Conservation (phyloP, 306 rosid species). For the Glycine soja region DNA sequence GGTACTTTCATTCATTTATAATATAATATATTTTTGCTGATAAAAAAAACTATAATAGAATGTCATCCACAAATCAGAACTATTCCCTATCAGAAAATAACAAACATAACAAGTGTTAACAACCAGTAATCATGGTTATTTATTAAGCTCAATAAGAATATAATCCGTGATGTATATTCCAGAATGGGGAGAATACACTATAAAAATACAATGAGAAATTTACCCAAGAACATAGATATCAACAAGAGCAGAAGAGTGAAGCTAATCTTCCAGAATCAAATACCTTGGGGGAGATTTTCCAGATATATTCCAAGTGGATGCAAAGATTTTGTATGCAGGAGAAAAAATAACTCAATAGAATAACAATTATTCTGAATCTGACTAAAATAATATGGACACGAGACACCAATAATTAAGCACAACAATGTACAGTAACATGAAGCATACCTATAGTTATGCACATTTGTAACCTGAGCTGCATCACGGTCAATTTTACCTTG, state of each 20-base stretch:
- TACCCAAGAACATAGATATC: constrained; percentile 98
- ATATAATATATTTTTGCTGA: too few species aligned
- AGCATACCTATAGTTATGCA: constrained; percentile 69
- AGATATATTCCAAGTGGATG: constrained; percentile 97
- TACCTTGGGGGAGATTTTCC: constrained; percentile 92
- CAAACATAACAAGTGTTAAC: too few species aligned
- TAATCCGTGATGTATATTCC: too few species aligned
- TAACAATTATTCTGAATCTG: constrained; percentile 22
- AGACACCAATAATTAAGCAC: constrained; percentile 8
- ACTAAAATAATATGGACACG: background rate
- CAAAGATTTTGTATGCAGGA: constrained; percentile 67
- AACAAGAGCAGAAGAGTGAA: constrained; percentile 91
- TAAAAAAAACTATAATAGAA: too few species aligned
- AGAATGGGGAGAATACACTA: constrained; percentile 21
- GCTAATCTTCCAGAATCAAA: constrained; percentile 96
- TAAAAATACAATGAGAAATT: constrained; percentile 28
- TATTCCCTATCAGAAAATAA: too few species aligned
- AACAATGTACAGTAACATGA: constrained; percentile 29
- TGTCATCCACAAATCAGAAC: too few species aligned
- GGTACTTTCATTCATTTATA: too few species aligned
- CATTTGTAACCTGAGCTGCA: constrained; percentile 66
- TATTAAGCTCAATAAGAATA: too few species aligned
- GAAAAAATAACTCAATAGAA: constrained; percentile 27
- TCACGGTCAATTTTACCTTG: constrained; percentile 75
- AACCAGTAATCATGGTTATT: too few species aligned